Evolutionary conservation across 192 early-diverging fungal species (phyloP), one percentile per base, ranked within the genome.

Genomic region (Dissophora ornata): DNA sequence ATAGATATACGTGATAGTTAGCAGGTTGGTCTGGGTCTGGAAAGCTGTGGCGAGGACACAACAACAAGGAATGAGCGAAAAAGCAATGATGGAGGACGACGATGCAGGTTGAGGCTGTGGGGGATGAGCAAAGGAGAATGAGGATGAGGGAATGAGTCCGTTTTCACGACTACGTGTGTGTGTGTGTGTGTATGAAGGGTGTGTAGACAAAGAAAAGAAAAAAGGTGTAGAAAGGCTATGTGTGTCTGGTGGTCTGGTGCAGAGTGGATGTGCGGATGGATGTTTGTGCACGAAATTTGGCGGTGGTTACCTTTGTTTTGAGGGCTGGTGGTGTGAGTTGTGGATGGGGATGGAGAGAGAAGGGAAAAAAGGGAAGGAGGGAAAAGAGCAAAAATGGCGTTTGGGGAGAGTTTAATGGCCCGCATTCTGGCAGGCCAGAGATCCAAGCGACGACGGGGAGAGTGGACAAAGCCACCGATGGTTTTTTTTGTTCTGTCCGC

Each of bases 381-480:
- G 41, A 46, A 65, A 65, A 65, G 44, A 45, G 44, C 44, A n/a
- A 4, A 13, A 13, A 38, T 13, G 36, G 13, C 36, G 36, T 6
- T 38, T 13, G 13, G 6, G 7, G 7, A 38, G 36, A 6, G 36
- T 38, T 38, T 38, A 38, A 9, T 13, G 36, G 36, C 36, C 7
- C 36, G 36, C 7, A 13, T 38, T 13, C 36, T 38, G 7, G 36
- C 36, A 6, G 36, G 13, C 36, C 36, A 9, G 36, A 9, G 36
- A n/a, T n/a, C n/a, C n/a, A n/a, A 38, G 36, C 36, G 36, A 13
- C 36, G 13, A 13, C 36, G 36, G n/a, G n/a, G n/a, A n/a, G n/a
- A n/a, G n/a, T n/a, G n/a, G n/a, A n/a, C 36, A 34, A 62, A 62
- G 60, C 60, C 60, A 62, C 60, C 60, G 22, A 3, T 10, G 56